Base-by-base conservation (phyloP, 2,329 filamentous ascomycete species). In the Fusarium gaditjirri region DNA sequence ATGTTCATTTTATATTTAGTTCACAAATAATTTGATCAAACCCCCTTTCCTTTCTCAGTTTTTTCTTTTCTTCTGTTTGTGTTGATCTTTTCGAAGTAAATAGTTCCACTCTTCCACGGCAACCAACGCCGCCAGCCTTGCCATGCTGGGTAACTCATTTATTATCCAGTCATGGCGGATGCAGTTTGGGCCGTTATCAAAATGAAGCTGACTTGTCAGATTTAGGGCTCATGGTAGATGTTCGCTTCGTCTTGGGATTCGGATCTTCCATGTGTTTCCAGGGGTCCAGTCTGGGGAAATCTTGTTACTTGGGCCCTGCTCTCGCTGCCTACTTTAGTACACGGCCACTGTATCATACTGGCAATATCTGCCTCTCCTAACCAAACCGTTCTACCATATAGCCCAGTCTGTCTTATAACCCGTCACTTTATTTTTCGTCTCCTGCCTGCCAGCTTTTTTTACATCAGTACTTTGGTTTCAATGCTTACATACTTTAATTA, bases 101-200 rank as follows among this genome's bases (percentile, higher is more conserved):
- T 68, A 77, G 61, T 66, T 70, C 75, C 75, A 77, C 75, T 56
- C 75, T 77, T 76, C 75, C 75, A 68, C 39, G 31, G 75, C 75
- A 77, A 77, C 75, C 75, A 61, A 67, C 61, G 62, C 55, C 54
- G 55, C 65, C 43, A 57, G 66, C 71, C 66, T 74, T 74, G 68
- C 73, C 73, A 64, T 47, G 64, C 66, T 74, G 61, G 75, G 75
- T 66, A 73, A 60, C 69, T 75, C 75, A 74, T 76, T 71, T 69
- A 65, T 66, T 65, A 70, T 55, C 63, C 65, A 63, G 60, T 61
- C 62, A 55, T 61, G 57, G 72, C 66, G 41, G 69, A 52, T 61
- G 56, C 65, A 52, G 49, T 50, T 71, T 71, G 39, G 69, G 63
- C 68, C 57, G 44, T 43, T 49, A 57, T 35, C 55, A 55, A 65